Evolutionary conservation across 2,329 filamentous ascomycete genomes (phyloP).

Genomic region (Rhexocercosporidium sp.): DNA sequence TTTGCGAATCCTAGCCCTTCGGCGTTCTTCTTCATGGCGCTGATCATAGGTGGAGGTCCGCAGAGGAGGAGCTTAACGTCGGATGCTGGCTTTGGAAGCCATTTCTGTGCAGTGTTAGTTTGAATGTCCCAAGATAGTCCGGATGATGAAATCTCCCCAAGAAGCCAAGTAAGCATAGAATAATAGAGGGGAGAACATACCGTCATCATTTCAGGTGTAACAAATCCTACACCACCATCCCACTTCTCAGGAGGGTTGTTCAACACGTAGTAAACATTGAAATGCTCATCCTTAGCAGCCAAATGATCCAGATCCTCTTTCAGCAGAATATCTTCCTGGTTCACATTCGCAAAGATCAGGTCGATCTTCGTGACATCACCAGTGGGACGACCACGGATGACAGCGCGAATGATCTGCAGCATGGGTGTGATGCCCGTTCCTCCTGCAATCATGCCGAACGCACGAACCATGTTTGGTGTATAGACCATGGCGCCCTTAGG

Average conservation of each 20-base stretch:
- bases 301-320: conserved; percentile 89
- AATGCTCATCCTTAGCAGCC: conserved; percentile 75
- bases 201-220: conserved; percentile 94
- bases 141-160: background rate
- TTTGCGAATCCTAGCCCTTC: conserved; percentile 90
- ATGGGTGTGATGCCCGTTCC: conserved; percentile 98
- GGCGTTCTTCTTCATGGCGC: conserved; percentile 94
- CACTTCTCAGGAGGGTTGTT: conserved; percentile 94
- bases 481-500: conserved; percentile 99
- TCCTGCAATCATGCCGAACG: conserved; percentile 97
- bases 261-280: conserved; percentile 92
- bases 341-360: conserved; percentile 96
- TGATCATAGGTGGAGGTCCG: conserved; percentile 95
- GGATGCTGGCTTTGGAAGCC: conserved; percentile 78
- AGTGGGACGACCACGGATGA: conserved; percentile 77
- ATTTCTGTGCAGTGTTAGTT: conserved; percentile 57
- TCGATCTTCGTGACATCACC: conserved; percentile 90
- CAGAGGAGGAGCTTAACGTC: conserved; percentile 96
- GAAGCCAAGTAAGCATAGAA: background rate
- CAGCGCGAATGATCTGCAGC: conserved; percentile 93
- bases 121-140: background rate
- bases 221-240: conserved; percentile 92
- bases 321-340: conserved; percentile 88
- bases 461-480: conserved; percentile 92
- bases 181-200: conserved; percentile 50